These are phyloP conservation scores for Guadua angustifolia DNA, from an alignment of 176 grass and related monocot genomes.

Conservation along the genomic window DNA sequence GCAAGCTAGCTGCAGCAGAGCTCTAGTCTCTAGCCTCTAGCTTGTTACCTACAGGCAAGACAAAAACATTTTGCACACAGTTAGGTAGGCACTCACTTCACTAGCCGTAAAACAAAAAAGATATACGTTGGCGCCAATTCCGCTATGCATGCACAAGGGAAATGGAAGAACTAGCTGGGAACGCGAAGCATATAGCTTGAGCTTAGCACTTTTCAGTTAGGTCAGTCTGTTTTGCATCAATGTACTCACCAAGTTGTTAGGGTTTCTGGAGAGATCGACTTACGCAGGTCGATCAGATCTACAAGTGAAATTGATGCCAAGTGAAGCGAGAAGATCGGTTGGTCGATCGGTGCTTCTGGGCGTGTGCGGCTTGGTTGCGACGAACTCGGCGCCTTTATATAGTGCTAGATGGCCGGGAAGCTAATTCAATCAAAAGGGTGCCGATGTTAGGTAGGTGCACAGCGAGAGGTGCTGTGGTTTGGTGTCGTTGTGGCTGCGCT, in stretches of 20 bases:
- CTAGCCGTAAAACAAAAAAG: background rate
- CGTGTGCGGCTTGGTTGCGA: conserved; percentile 10
- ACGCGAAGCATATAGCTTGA: background rate
- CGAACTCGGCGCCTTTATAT: background rate
- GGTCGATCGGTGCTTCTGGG: background rate
- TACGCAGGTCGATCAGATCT: background rate
- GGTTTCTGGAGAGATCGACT: background rate
- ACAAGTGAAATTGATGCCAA: background rate
- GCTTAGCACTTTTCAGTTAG: background rate
- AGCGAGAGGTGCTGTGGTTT: background rate
- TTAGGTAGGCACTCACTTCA: background rate
- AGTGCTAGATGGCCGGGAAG: background rate
- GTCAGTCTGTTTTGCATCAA: background rate
- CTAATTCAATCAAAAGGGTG: background rate
- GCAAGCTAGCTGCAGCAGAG: background rate
- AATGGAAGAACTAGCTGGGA: background rate
- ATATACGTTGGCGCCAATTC: too few species aligned
- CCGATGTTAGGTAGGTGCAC: background rate
- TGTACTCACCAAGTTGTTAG: background rate
- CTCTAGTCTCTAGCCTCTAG: too few species aligned
- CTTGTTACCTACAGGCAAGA: background rate
- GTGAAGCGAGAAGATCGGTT: background rate
- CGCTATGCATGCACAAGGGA: background rate
- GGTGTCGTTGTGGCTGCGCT: background rate
- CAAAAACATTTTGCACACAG: background rate